Evolutionary conservation across 2,329 filamentous ascomycete species (phyloP).

Genomic region (Neoarthrinium moseri): DNA sequence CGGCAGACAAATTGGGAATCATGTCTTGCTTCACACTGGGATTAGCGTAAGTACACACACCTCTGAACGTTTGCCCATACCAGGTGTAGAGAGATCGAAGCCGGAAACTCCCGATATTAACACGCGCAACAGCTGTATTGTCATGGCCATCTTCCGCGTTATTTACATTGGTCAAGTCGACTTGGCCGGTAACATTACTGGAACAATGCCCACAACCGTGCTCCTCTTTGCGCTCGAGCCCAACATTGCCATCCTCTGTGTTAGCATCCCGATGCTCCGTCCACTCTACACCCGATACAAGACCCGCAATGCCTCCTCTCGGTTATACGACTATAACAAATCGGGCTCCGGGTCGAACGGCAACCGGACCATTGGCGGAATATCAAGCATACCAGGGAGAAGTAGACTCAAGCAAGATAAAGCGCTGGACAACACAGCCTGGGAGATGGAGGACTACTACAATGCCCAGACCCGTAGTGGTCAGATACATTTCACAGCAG

Average conservation of each 20-base stretch:
- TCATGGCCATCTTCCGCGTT: slow-evolving; percentile 37
- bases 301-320: neutral
- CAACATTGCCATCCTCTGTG: slow-evolving; percentile 17
- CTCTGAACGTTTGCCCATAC: neutral
- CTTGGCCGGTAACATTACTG: slow-evolving; percentile 32
- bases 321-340: neutral
- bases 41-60: slow-evolving; percentile 27
- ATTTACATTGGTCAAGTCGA: slow-evolving; percentile 36
- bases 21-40: slow-evolving; percentile 34
- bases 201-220: slow-evolving; percentile 37
- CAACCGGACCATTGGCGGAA: neutral
- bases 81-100: neutral
- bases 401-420: neutral
- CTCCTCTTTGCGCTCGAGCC: slow-evolving; percentile 39
- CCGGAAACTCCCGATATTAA: neutral
- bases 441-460: slow-evolving; percentile 7
- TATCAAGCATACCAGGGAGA: neutral
- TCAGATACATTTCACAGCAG: neutral
- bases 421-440: neutral
- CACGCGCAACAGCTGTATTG: slow-evolving; percentile 28
- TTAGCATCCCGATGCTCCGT: slow-evolving; percentile 2
- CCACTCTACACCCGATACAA: neutral
- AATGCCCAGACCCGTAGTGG: neutral
- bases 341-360: neutral
- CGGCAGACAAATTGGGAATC: slow-evolving; percentile 34